A percentile compares a stretch with the other conserved stretches of the same genome.
phyloP scores from a whole-genome alignment of 2,329 filamentous ascomycete species.

The Pseudogymnoascus sp. region DNA sequence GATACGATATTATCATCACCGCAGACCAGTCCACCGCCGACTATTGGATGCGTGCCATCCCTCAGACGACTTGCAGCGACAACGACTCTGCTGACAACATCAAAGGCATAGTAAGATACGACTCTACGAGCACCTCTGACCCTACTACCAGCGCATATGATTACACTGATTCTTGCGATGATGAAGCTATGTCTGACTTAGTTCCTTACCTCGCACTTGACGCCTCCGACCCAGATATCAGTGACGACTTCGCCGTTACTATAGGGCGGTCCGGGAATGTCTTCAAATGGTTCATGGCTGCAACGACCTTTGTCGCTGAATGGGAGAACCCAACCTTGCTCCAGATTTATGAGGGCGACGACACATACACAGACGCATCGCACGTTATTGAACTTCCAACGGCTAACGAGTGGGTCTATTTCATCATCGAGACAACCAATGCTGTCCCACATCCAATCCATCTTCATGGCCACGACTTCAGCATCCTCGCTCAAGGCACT shows the following conservation, averaged over 20 bases:
- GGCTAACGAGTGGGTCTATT: conserved; percentile 25
- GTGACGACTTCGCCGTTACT: conserved; percentile 26
- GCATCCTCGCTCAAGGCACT: conserved; percentile 38
- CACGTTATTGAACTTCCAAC: conserved; percentile 25
- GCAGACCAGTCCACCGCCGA: conserved; percentile 40
- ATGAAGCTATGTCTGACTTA: conserved; percentile 24
- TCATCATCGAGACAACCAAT: conserved; percentile 23
- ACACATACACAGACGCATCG: conserved; percentile 17
- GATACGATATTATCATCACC: conserved; percentile 39
- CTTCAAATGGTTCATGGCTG: conserved; percentile 43
- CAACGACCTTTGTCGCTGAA: conserved; percentile 39
- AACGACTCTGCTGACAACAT: conserved; percentile 43
- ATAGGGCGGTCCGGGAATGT: conserved; percentile 25
- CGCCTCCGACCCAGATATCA: conserved; percentile 12
- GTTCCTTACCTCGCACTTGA: conserved; percentile 23
- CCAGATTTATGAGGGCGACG: conserved; percentile 26
- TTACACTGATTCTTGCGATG: conserved; percentile 24
- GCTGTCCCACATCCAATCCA: conserved; percentile 33
- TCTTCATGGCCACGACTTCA: conserved; percentile 46
- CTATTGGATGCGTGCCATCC: conserved; percentile 54
- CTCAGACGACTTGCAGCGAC: conserved; percentile 46
- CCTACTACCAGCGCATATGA: conserved; percentile 24
- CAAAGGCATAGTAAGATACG: conserved; percentile 42
- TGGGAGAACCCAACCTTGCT: conserved; percentile 42
- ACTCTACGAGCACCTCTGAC: conserved; percentile 40